A percentile compares a stretch with the other conserved stretches of the same genome.
These are phyloP conservation scores for Hanseniaspora opuntiae DNA, from an alignment of 805 yeast species.

Conservation along the genomic window DNA sequence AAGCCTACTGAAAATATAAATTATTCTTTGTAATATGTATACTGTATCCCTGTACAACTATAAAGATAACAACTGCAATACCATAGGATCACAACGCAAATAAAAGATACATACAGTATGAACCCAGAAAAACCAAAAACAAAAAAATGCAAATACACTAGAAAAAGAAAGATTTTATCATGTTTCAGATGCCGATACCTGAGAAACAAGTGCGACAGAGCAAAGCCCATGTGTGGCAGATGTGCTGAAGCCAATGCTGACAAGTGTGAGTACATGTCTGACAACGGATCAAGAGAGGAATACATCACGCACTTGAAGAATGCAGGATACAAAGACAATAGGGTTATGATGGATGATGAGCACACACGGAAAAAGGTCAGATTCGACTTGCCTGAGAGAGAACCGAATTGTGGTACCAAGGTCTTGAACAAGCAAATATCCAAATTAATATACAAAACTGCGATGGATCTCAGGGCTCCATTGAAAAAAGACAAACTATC, in stretches of 20 bases:
- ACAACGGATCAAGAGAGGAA: background rate
- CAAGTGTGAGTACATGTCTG: constrained; percentile 6
- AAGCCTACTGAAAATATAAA: too few relatives aligned
- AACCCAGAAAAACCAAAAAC: background rate
- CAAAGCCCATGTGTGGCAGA: constrained; percentile 2
- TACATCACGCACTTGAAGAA: background rate
- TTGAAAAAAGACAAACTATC: background rate
- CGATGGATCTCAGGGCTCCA: background rate
- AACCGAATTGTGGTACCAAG: background rate
- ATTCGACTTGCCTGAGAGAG: background rate
- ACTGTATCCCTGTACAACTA: too few relatives aligned
- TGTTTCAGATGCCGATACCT: constrained; percentile 10
- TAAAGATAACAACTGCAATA: background rate
- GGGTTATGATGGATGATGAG: background rate
- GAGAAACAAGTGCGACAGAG: constrained; percentile 9
- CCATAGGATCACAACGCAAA: background rate
- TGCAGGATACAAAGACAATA: background rate
- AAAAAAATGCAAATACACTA: background rate
- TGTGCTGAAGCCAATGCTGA: background rate
- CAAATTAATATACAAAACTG: background rate
- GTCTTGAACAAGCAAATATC: background rate
- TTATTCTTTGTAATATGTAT: too few relatives aligned
- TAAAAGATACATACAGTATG: background rate
- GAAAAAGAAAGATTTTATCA: constrained; percentile 9
- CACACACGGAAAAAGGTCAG: background rate